phyloP scores from a whole-genome alignment of 345 rosid genomes.

The Lumnitzera racemosa region DNA sequence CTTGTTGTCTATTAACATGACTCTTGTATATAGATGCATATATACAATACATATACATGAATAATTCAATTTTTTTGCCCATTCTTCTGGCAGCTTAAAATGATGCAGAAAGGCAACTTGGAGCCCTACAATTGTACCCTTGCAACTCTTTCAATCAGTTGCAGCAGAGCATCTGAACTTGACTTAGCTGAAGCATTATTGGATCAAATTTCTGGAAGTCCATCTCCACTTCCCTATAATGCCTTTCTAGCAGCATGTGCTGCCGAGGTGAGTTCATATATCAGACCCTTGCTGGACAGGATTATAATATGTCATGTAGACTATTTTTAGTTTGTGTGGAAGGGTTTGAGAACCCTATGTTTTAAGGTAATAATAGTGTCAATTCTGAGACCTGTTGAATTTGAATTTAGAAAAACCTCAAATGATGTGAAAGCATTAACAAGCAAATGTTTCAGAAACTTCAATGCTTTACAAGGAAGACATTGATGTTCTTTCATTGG shows the following conservation, averaged over 20 bases:
- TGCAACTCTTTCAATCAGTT: conserved; percentile 48
- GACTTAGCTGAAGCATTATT: conserved; percentile 73
- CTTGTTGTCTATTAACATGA: too few species aligned
- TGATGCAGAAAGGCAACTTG: conserved; percentile 55
- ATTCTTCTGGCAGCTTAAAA: conserved; percentile 45
- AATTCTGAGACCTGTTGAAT: too few species aligned
- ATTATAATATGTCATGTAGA: neutral
- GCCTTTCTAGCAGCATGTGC: conserved; percentile 61
- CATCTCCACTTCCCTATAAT: conserved; percentile 45
- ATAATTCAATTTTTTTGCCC: conserved; percentile 3
- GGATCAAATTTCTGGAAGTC: conserved; percentile 42
- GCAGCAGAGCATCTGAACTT: conserved; percentile 60
- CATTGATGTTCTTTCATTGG: too few species aligned
- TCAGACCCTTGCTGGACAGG: neutral
- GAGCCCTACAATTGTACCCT: conserved; percentile 61
- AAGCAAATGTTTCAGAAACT: too few species aligned
- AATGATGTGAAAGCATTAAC: too few species aligned
- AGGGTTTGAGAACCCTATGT: neutral
- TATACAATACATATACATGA: too few species aligned
- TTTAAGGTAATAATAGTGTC: too few species aligned
- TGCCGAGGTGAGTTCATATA: conserved; percentile 38
- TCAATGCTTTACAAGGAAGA: too few species aligned
- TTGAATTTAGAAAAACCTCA: too few species aligned
- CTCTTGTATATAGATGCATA: too few species aligned
- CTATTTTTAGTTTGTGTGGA: neutral